A percentile compares a stretch with the other conserved stretches of the same genome.
phyloP scores from a whole-genome alignment of 306 rosid genomes.

The Herpetospermum pedunculosum region DNA sequence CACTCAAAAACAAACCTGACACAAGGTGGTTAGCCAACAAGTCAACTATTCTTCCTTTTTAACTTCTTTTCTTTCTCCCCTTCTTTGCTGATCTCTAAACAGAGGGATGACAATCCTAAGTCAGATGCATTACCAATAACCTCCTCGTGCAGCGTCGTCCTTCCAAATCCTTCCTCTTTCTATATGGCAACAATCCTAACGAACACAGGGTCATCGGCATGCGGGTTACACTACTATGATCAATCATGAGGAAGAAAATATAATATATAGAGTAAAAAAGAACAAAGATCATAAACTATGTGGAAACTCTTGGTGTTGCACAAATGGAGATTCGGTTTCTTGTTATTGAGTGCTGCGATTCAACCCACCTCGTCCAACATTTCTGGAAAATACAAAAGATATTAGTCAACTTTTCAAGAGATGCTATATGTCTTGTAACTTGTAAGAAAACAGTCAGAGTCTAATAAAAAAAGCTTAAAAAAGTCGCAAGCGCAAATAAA shows the following conservation, averaged over 20 bases:
- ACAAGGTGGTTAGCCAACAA: conserved; percentile 59
- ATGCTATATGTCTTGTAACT: background rate
- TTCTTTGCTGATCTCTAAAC: conserved; percentile 44
- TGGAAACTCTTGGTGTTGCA: conserved; percentile 18
- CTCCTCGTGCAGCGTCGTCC: conserved; percentile 20
- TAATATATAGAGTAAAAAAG: conserved; percentile 11
- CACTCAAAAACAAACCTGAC: conserved; percentile 52
- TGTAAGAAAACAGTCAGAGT: background rate
- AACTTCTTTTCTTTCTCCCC: conserved; percentile 11
- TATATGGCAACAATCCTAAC: conserved; percentile 31
- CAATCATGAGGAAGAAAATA: conserved; percentile 30
- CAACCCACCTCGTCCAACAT: conserved; percentile 70
- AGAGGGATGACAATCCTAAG: conserved; percentile 61
- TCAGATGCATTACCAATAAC: conserved; percentile 67
- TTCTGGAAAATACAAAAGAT: conserved; percentile 38
- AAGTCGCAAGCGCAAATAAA: background rate
- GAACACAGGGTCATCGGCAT: conserved; percentile 31
- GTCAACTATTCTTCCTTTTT: conserved; percentile 38
- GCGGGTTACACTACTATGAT: conserved; percentile 53
- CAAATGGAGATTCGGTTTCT: conserved; percentile 13
- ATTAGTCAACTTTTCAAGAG: conserved; percentile 11
- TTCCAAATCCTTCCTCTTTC: conserved; percentile 14
- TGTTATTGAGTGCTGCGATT: conserved; percentile 96
- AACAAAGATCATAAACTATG: conserved; percentile 30
- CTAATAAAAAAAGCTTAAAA: background rate